These are phyloP conservation scores for Colletotrichum horii DNA, from an alignment of 2,329 filamentous ascomycete species.

Conservation along the genomic window DNA sequence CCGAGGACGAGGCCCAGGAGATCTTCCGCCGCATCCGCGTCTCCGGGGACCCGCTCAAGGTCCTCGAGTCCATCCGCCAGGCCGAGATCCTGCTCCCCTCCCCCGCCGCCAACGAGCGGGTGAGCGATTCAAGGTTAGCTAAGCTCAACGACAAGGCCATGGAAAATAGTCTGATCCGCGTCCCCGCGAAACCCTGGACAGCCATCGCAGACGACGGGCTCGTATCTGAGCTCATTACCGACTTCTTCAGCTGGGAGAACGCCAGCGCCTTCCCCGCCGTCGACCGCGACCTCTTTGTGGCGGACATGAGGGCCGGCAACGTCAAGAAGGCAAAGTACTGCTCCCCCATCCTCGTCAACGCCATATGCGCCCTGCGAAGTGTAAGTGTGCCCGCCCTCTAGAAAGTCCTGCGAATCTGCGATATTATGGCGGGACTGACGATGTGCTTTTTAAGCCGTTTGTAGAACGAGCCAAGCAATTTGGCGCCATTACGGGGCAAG, in stretches of 20 bases:
- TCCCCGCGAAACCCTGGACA: constrained; percentile 35
- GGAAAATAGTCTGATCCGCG: constrained; percentile 25
- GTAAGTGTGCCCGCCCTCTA: constrained; percentile 22
- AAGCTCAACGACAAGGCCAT: constrained; percentile 23
- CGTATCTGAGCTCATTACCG: constrained; percentile 33
- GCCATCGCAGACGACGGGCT: constrained; percentile 32
- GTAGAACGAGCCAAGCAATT: constrained; percentile 11
- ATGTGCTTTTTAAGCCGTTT: not conserved
- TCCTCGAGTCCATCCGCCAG: constrained; percentile 22
- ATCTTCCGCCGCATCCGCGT: constrained; percentile 23
- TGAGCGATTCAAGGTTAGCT: not conserved
- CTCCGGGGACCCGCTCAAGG: constrained; percentile 12
- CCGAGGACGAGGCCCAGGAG: constrained; percentile 25
- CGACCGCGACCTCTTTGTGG: constrained; percentile 29
- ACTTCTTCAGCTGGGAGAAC: constrained; percentile 34
- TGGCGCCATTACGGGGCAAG: constrained; percentile 6
- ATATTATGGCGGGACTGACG: not conserved
- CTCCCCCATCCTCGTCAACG: constrained; percentile 35
- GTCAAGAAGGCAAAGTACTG: constrained; percentile 28
- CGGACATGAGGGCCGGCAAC: constrained; percentile 28
- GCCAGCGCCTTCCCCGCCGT: constrained; percentile 28
- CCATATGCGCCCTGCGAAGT: constrained; percentile 34
- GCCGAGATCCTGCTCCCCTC: constrained; percentile 25
- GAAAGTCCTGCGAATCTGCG: not conserved
- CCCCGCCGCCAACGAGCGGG: not conserved